Conservation (phyloP, 306 rosid species). For the Lathyrus aphaca region DNA sequence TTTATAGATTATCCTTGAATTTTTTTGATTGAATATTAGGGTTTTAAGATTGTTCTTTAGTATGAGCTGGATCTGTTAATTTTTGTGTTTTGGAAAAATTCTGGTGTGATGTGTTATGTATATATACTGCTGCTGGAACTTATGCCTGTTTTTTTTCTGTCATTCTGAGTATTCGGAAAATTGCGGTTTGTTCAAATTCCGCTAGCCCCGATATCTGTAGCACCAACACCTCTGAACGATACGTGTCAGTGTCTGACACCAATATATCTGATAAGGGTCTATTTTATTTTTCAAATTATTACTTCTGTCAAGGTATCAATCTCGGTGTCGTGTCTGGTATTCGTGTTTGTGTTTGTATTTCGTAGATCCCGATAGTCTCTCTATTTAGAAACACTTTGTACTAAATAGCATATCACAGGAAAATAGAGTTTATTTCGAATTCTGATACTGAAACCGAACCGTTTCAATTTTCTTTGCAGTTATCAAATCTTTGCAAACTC, state of each 20-base stretch:
- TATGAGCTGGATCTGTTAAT: not conserved
- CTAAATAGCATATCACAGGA: not conserved
- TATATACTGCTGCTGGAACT: not conserved
- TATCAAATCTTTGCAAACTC: slow-evolving; percentile 17
- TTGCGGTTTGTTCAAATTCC: not conserved
- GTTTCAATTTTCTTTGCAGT: not conserved
- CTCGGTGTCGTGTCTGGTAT: too few species aligned
- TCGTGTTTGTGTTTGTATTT: too few species aligned
- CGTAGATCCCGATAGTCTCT: not conserved
- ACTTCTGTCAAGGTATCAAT: too few species aligned
- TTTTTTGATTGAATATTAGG: too few species aligned
- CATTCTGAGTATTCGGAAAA: not conserved
- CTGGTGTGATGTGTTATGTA: not conserved
- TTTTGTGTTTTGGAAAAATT: slow-evolving; percentile 9
- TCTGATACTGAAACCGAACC: not conserved
- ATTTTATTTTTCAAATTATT: too few species aligned
- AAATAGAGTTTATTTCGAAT: not conserved
- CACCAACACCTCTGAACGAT: too few species aligned
- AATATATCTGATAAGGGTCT: too few species aligned
- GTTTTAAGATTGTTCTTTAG: not conserved
- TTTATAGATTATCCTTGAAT: too few species aligned
- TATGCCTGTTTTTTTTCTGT: not conserved
- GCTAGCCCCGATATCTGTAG: not conserved
- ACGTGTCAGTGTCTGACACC: too few species aligned
- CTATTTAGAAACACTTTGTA: not conserved